Evolutionary conservation across 1,139 yeast species (phyloP).

Genomic region (Kazachstania sp.): DNA sequence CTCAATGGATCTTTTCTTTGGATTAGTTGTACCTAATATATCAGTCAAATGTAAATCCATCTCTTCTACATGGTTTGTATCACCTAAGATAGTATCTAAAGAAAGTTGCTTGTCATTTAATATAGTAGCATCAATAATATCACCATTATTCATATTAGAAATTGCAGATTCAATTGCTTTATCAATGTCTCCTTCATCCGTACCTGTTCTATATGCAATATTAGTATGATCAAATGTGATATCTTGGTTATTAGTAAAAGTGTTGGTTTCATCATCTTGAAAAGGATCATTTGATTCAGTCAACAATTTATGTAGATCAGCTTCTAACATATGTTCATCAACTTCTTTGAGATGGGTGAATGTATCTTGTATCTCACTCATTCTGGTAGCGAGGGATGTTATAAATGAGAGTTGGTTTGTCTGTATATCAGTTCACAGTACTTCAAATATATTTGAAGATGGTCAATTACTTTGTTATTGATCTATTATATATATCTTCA

Average conservation of each 20-base stretch:
- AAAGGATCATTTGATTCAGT: conserved; percentile 3
- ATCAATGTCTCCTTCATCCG: conserved; percentile 9
- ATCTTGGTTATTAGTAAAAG: not conserved
- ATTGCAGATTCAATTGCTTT: conserved; percentile 16
- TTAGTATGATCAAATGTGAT: not conserved
- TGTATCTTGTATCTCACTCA: not conserved
- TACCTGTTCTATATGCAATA: not conserved
- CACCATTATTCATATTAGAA: conserved; percentile 7
- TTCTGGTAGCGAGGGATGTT: not conserved
- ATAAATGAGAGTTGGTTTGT: too few relatives aligned
- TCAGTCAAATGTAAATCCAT: conserved; percentile 3
- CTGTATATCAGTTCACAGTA: too few relatives aligned
- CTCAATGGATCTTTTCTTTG: conserved; percentile 1
- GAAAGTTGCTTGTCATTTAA: conserved; percentile 17
- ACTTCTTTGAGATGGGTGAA: not conserved
- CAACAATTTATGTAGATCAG: conserved; percentile 3
- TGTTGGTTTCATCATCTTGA: not conserved
- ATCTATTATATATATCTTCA: too few relatives aligned
- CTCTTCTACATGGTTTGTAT: conserved; percentile 8
- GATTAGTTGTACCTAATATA: not conserved
- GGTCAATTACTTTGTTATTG: too few relatives aligned
- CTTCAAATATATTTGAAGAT: too few relatives aligned
- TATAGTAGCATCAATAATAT: conserved; percentile 11
- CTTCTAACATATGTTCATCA: conserved; percentile 1
- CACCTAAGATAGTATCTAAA: conserved; percentile 21